These are phyloP conservation scores for Hymenoscyphus fraxineus DNA, from an alignment of 2,329 filamentous ascomycete genomes.

Conservation along the genomic window DNA sequence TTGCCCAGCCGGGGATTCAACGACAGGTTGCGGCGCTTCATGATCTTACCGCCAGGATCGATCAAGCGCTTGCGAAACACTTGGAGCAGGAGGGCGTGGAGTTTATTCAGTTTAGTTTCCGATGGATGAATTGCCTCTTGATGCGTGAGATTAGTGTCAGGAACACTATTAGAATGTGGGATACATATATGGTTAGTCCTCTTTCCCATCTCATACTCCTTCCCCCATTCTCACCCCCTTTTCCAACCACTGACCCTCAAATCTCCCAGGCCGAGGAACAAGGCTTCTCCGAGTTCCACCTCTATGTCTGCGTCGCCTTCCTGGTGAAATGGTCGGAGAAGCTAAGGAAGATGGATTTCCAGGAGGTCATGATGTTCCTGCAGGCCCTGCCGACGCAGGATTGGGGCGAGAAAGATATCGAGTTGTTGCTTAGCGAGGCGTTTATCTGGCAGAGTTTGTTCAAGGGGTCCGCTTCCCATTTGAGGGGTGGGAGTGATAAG, in stretches of 20 bases:
- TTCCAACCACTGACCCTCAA: background rate
- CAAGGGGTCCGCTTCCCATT: conserved; percentile 87
- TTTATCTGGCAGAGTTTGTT: conserved; percentile 99
- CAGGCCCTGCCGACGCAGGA: conserved; percentile 87
- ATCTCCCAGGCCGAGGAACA: conserved; percentile 81
- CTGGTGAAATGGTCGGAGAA: conserved; percentile 98
- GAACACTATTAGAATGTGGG: conserved; percentile 99
- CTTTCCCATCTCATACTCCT: background rate
- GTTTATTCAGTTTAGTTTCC: conserved; percentile 98
- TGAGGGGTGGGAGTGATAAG: conserved; percentile 50
- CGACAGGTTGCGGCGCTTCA: conserved; percentile 84
- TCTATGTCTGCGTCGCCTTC: conserved; percentile 97
- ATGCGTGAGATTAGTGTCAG: conserved; percentile 97
- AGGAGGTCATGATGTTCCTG: conserved; percentile 99
- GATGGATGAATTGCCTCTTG: conserved; percentile 99
- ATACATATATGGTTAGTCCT: conserved; percentile 84
- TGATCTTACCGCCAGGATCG: conserved; percentile 88
- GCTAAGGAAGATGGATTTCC: conserved; percentile 93
- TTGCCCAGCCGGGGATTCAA: conserved; percentile 94
- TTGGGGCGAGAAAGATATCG: conserved; percentile 98
- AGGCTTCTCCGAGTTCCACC: conserved; percentile 95
- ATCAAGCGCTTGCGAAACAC: conserved; percentile 78
- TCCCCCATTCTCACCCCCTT: no score
- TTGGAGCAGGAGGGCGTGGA: conserved; percentile 88
- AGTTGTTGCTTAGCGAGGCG: conserved; percentile 89